Percentiles rank a stretch among this genome's conserved stretches.
These are phyloP conservation scores for Pisolithus microcarpus DNA, from an alignment of 768 basidiomycete species.

Conservation along the genomic window DNA sequence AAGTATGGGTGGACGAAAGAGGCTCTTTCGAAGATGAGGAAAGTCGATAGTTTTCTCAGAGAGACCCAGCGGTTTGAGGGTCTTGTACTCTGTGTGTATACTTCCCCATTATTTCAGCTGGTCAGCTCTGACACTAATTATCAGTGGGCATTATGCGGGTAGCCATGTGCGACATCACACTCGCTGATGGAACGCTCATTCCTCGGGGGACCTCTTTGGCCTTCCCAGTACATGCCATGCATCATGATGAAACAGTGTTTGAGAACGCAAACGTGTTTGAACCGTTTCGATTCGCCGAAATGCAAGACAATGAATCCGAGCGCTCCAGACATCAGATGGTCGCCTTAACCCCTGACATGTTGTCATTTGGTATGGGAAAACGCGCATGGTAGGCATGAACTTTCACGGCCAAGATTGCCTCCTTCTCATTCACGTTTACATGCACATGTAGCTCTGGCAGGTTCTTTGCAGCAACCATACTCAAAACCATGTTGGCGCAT, in stretches of 20 bases:
- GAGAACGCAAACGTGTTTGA: slow-evolving; percentile 31
- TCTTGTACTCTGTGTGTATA: slow-evolving; percentile 9
- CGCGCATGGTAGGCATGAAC: slow-evolving; percentile 8
- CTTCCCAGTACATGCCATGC: slow-evolving; percentile 8
- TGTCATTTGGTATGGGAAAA: slow-evolving; percentile 28
- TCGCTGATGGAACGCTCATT: slow-evolving; percentile 30
- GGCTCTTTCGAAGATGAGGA: slow-evolving; percentile 20
- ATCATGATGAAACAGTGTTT: slow-evolving; percentile 13
- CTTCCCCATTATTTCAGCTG: background rate
- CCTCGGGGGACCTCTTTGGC: slow-evolving; percentile 24
- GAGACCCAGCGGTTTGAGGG: slow-evolving; percentile 27
- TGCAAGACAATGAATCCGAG: background rate
- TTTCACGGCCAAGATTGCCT: no score
- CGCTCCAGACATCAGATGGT: slow-evolving; percentile 16
- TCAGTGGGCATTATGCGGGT: slow-evolving; percentile 25
- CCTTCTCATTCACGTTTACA: background rate
- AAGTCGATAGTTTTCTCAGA: slow-evolving; percentile 34
- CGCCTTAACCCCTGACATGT: slow-evolving; percentile 24
- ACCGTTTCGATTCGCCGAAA: slow-evolving; percentile 38
- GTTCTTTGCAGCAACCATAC: slow-evolving; percentile 36
- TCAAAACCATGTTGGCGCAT: slow-evolving; percentile 43
- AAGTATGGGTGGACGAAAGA: slow-evolving; percentile 19
- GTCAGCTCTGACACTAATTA: background rate
- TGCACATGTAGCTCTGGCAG: slow-evolving; percentile 16
- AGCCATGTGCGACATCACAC: slow-evolving; percentile 22